phyloP scores from a whole-genome alignment of 78 protist species.

The Planoprotostelium fungivorum region DNA sequence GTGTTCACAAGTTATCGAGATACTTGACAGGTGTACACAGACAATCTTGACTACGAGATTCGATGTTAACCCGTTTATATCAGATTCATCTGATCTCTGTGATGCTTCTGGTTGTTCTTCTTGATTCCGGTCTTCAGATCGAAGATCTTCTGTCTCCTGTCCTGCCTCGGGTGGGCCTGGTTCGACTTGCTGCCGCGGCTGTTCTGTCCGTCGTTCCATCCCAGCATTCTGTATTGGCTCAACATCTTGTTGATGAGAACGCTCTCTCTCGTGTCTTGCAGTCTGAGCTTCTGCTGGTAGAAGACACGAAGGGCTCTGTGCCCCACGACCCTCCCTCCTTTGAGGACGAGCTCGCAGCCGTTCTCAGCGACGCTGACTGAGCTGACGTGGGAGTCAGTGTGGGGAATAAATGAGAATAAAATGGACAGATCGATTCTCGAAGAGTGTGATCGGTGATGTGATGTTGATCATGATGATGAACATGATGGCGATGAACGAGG shows the following conservation, averaged over 20 bases:
- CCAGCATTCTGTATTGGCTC: slow-evolving; percentile 27
- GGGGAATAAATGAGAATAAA: too few species aligned
- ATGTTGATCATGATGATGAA: slow-evolving; percentile 15
- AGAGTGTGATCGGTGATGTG: too few species aligned
- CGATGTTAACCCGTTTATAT: slow-evolving; percentile 13
- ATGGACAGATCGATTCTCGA: too few species aligned
- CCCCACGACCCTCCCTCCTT: slow-evolving; percentile 51
- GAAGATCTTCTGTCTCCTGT: slow-evolving; percentile 10
- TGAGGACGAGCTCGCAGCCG: slow-evolving; percentile 25
- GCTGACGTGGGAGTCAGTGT: too few species aligned
- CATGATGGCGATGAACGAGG: slow-evolving; percentile 5
- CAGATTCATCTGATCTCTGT: not conserved
- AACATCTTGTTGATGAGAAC: slow-evolving; percentile 5
- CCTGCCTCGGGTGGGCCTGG: not conserved
- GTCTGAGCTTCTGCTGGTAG: slow-evolving; percentile 41
- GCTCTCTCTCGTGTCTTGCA: slow-evolving; percentile 16
- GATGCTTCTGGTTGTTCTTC: slow-evolving; percentile 43
- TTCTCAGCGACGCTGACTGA: slow-evolving; percentile 9
- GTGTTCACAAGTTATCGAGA: too few species aligned
- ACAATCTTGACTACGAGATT: too few species aligned
- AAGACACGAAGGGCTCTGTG: slow-evolving; percentile 54
- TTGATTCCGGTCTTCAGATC: slow-evolving; percentile 45
- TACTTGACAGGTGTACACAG: too few species aligned
- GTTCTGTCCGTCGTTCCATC: slow-evolving; percentile 17
- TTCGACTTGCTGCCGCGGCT: not conserved